Evolutionary conservation across 179 eudicot genomes (phyloP), one percentile per base, ranked within the genome.

Genomic region (Silene vulgaris): DNA sequence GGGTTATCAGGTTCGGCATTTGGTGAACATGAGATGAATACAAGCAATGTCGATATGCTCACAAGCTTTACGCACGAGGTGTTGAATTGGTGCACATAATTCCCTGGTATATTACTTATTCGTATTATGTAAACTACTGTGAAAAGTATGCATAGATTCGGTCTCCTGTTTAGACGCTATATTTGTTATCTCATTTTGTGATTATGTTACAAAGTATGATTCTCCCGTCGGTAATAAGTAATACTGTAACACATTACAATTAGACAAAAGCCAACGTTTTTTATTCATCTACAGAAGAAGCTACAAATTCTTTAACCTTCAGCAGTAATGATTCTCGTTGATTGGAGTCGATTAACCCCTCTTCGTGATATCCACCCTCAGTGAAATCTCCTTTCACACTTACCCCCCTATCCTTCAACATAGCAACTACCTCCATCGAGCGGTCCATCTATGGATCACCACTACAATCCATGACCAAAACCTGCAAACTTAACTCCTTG

Each of bases 401-500:
- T 8, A 88, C 76, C 1, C 84, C 87, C 7, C 43, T 80, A 12
- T 50, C 75, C 61, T 84, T 65, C 74, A 88, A 29, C 75, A 79
- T 60, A 68, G 59, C 79, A 26, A 76, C 88, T 19, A 84, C 26
- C 72, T 84, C 84, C 35, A 62, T 12, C 57, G 79, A 73, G 8
- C 87, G 81, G 54, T 88, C 88, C 23, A 78, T 57, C 61, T 84
- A 54, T 13, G 86, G 87, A 74, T 86, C 91, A 7, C 88, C 89
- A 14, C 76, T 73, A 78, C 87, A 84, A 21, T 82, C 87, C 3
- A 77, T 80, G 45, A 84, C 86, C 81, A 85, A 60, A 14, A 84
- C 77, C 71, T 77, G 78, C 72, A 80, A 79, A 52, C 82, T 81
- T 19, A 77, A 21, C 35, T 57, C 77, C 74, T 69, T 81, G 13